Evolutionary conservation across 352 stramenopile species (phyloP).

Genomic region (Phytopythium boreale): DNA sequence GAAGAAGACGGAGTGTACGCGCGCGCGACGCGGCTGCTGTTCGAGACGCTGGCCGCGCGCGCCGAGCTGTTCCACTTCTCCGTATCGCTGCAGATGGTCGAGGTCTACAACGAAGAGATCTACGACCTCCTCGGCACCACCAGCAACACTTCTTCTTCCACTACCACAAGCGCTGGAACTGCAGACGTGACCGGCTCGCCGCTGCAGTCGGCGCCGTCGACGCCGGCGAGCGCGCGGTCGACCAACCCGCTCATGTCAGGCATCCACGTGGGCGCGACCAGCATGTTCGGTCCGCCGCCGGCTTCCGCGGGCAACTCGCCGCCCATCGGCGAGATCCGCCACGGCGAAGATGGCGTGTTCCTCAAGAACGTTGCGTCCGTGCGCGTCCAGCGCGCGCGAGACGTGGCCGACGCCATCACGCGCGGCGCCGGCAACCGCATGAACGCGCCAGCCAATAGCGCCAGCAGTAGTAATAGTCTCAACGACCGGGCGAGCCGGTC

Average conservation of each 20-base stretch:
- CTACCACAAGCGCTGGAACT: not conserved
- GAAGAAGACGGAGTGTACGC: slow-evolving; percentile 37
- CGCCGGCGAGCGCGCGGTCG: slow-evolving; percentile 60
- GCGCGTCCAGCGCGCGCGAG: slow-evolving; percentile 22
- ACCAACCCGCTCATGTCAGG: slow-evolving; percentile 21
- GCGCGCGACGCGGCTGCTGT: slow-evolving; percentile 47
- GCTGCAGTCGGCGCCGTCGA: slow-evolving; percentile 37
- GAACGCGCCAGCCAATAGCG: slow-evolving; percentile 8
- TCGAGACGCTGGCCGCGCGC: slow-evolving; percentile 31
- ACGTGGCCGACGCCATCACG: slow-evolving; percentile 36
- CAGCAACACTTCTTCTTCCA: not conserved
- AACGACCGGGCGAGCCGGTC: slow-evolving; percentile 49
- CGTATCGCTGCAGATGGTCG: slow-evolving; percentile 61
- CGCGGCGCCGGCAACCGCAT: slow-evolving; percentile 30
- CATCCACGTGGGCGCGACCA: slow-evolving; percentile 37
- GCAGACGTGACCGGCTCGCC: slow-evolving; percentile 4
- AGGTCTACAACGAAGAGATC: slow-evolving; percentile 89
- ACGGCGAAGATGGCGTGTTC: slow-evolving; percentile 64
- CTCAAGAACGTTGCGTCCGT: slow-evolving; percentile 62
- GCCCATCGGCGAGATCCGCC: slow-evolving; percentile 59
- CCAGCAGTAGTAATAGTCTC: not conserved
- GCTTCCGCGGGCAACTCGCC: slow-evolving; percentile 21
- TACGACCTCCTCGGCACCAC: slow-evolving; percentile 53
- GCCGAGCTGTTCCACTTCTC: slow-evolving; percentile 42
- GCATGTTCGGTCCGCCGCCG: slow-evolving; percentile 20